These are phyloP conservation scores for Rubia tinctorum DNA, from an alignment of 305 asterid species.

Conservation along the genomic window DNA sequence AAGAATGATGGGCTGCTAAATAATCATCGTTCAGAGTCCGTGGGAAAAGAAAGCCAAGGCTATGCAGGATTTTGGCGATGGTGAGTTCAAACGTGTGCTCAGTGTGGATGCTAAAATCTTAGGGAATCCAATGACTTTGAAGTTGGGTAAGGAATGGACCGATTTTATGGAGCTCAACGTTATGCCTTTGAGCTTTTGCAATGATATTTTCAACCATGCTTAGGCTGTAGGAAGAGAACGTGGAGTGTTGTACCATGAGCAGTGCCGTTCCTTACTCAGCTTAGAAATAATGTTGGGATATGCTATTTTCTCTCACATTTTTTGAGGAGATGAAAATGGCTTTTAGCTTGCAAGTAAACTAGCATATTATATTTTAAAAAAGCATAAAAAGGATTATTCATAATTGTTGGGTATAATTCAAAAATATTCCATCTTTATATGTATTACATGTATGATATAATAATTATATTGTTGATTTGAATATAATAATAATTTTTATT, in stretches of 20 bases:
- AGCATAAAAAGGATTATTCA: too few relatives aligned
- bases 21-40: slow-evolving; percentile 25
- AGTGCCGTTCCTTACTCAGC: too few relatives aligned
- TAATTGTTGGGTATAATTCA: too few relatives aligned
- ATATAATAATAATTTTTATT: too few relatives aligned
- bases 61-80: slow-evolving; percentile 86
- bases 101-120: slow-evolving; percentile 76
- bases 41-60: slow-evolving; percentile 92
- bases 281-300: too few relatives aligned
- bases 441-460: too few relatives aligned
- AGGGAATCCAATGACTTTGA: slow-evolving; percentile 68
- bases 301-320: too few relatives aligned
- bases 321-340: too few relatives aligned
- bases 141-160: slow-evolving; percentile 89
- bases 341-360: too few relatives aligned
- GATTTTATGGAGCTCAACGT: slow-evolving; percentile 68
- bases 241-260: neutral
- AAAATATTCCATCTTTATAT: too few relatives aligned
- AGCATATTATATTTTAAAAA: too few relatives aligned
- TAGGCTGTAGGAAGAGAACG: slow-evolving; percentile 18
- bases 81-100: slow-evolving; percentile 82
- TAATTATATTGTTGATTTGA: too few relatives aligned
- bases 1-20: slow-evolving; percentile 79
- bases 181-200: slow-evolving; percentile 75
- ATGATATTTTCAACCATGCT: slow-evolving; percentile 41